Evolutionary conservation across 257 asterid genomes (phyloP), one percentile per base, ranked within the genome.

Genomic region (Mitragyna speciosa): DNA sequence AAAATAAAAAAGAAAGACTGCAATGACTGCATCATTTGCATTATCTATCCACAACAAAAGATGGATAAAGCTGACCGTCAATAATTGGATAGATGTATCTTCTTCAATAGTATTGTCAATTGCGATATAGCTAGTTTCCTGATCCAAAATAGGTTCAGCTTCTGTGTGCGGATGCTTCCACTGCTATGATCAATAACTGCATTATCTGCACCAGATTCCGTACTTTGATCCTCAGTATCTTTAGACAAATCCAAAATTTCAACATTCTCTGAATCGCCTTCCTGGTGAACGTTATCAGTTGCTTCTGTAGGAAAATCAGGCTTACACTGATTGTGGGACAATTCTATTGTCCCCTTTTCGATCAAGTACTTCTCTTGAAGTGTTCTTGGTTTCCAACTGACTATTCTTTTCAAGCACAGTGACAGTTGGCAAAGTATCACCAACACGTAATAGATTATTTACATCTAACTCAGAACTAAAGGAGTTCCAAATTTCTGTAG

Each of bases 11-110:
- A 36, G 41, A 2, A 36, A 36, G 41, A 36, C 41, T 36, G 41
- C 41, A 36, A 36, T 36, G 41, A 36, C 41, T 36, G 41, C 41
- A 36, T 36, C 4, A 36, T 36, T 36, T 36, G 41, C 41, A 36
- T 36, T 36, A 4, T n/a, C 2, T 36, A 4, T 36, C 41, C 41
- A 36, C 41, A 48, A 33, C 22, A 36, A 41, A 10, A 36, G 52
- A 63, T 28, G 11, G 65, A 36, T 36, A 36, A 52, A 84, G 81
- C 92, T 84, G 78, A 91, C 96, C 90, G n/a, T 61, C 66, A 70
- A 47, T 72, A 76, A 73, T 59, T 79, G 84, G 83, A 72, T 87
- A 72, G 79, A 69, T 81, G 73, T 80, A 64, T 82, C 85, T 68
- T 84, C 71, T 84, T 82, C 86, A 33, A 17, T 65, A 20, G 79